Base-by-base conservation (phyloP, 1,139 yeast genomes). In the Suzukiozyma palmioleophila region DNA sequence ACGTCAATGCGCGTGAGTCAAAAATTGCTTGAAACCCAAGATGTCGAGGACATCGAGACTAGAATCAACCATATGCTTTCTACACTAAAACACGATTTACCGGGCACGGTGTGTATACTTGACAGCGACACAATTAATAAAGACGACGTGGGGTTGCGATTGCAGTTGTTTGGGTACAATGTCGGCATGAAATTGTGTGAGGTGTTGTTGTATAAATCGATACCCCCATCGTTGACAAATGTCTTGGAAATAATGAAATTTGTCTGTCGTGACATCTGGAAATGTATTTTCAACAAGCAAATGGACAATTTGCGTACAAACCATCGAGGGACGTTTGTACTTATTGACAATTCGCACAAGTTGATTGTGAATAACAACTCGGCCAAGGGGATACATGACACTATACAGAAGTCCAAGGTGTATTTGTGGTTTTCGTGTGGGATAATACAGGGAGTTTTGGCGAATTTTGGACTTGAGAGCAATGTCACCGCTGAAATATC, bases 201-300 rank as follows among this genome's bases (percentile, higher is more conserved):
- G 53, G 62, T 84, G 28, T 64, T 88, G 43, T 75, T 89, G 32
- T 84, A 81, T 51, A 64, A 65, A 46, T 45, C 65, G 57, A 12
- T 26, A 3, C 25, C 25, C 3, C 25, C 25, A n/a, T 13, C 26
- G 11, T 33, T 33, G 14, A 39, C 75, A 66, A 46, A 70, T 33
- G 70, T 84, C 16, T 61, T 90, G 36, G 92, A 87, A 49, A 77
- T 89, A 37, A 86, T 90, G 89, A 90, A 90, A 62, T 89, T 88
- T 54, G 78, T 90, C 2, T 89, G 97, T 60, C 77, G 95, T 37
- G 97, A 92, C 51, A 84, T 90, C 28, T 90, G 97, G 97, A 79
- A 77, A 51, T 64, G 75, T 38, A 57, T 90, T 31, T 89, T 80
- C 62, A 78, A 81, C 35, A 92, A 89, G 59, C 97, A 86, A 60